A percentile compares a stretch with the other conserved stretches of the same genome.
phyloP scores from a whole-genome alignment of 2,329 filamentous ascomycete species.

The Geoglossum cookeanum region DNA sequence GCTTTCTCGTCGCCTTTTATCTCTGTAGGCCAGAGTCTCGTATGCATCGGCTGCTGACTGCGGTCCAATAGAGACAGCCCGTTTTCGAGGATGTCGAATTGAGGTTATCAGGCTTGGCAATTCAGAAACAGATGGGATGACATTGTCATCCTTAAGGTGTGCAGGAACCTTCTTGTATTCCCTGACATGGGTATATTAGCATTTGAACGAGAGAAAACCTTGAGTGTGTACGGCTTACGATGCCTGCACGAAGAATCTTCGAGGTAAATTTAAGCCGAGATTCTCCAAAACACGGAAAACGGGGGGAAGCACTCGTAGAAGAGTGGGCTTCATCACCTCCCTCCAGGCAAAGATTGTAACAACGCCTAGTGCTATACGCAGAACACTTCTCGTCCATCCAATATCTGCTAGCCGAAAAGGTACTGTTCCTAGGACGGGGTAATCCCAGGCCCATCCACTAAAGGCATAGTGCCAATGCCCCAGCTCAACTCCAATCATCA shows the following conservation, averaged over 20 bases:
- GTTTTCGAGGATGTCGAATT: constrained; percentile 60
- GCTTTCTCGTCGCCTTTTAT: constrained; percentile 45
- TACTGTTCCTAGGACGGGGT: constrained; percentile 34
- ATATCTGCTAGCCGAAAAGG: constrained; percentile 48
- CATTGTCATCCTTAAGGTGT: constrained; percentile 60
- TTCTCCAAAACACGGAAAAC: constrained; percentile 74
- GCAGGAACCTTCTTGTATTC: constrained; percentile 73
- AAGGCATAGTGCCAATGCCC: constrained; percentile 67
- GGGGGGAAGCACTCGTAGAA: constrained; percentile 63
- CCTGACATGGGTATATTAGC: constrained; percentile 13
- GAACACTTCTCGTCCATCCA: constrained; percentile 41
- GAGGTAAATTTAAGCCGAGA: constrained; percentile 58
- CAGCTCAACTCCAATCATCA: constrained; percentile 66
- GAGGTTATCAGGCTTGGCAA: constrained; percentile 65
- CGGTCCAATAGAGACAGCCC: constrained; percentile 76
- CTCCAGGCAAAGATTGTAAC: constrained; percentile 76
- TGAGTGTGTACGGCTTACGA: constrained; percentile 29
- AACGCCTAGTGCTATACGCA: constrained; percentile 62
- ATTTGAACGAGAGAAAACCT: background rate
- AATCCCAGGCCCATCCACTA: constrained; percentile 31
- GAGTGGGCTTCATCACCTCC: constrained; percentile 66
- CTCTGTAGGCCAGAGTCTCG: constrained; percentile 81
- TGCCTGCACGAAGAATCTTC: constrained; percentile 79
- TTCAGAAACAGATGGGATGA: constrained; percentile 77
- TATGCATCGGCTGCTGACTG: constrained; percentile 94